Evolutionary conservation across 768 basidiomycete species (phyloP), one percentile per base, ranked within the genome.

Genomic region (Collybia mongolica): DNA sequence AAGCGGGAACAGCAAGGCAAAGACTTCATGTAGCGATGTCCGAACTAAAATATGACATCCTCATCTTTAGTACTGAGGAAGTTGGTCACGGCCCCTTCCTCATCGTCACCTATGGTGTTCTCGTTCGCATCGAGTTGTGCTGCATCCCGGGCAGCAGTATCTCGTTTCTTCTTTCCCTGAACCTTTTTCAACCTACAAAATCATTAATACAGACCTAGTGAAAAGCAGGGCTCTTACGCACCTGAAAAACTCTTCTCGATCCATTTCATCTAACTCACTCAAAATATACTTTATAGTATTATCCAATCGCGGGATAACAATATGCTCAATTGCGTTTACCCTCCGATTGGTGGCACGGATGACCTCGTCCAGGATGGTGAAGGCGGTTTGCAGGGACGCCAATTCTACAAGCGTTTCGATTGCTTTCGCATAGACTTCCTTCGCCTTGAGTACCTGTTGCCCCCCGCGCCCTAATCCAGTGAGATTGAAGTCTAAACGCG

Each of bases 341-440:
- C 97, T 86, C 45, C 97, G 90, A 68, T 98, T 99, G 32, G 97
- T 98, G n/a, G 95, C 93, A 41, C 93, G 90, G 62, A 99, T 99
- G 53, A 98, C 97, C 71, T 98, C 97, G 69, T 99, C 97, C 32
- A 99, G 82, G 58, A 98, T 98, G 50, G 88, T 96, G 73, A 99
- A 99, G 4, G 97, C 97, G 0, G 97, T 98, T 72, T 98, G 90
- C 37, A 99, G 74, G 11, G 93, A 96, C 1, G 97, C 97, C 29
- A 99, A 82, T 68, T 99, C 96, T 35, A 99, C 96, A 22, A 99
- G 79, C 2, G 95, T 97, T 68, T 96, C 95, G 20, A 98, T 84
- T 1, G 97, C 97, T 65, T 98, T 98, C 1, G 96, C 93, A 60
- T 98, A 99, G 7, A 94, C 94, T 63, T 98, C 97, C 63, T 94